Base-by-base conservation (phyloP, 108 stramenopile genomes). In the Conticribra guillardii region DNA sequence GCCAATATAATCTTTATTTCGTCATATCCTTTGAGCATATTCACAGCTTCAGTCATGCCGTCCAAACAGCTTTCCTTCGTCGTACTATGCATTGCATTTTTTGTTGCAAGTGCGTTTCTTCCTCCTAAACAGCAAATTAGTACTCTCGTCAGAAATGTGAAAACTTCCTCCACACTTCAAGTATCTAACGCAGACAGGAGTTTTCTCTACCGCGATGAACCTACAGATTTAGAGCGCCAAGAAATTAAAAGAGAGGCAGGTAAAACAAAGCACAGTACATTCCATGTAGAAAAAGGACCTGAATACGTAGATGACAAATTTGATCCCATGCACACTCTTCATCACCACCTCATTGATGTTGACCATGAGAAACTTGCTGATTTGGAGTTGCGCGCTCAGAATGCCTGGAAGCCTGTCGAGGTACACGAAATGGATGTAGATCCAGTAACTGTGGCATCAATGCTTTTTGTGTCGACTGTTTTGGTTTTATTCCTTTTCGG, bases 361-460 rank as follows among this genome's bases (percentile, higher is more conserved):
- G 73, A 74, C 45, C 73, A 74, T 28, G 50, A 60, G n/a, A 74
- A 74, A 31, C 47, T 74, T 18, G 17, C 64, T 46, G 73, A 74
- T 44, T 54, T 74, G 28, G 65, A 48, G 37, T 60, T 65, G 34
- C 64, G 55, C 30, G 73, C 73, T 1, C 73, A 74, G 30, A 65
- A 67, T 21, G 73, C 73, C 2, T 74, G 73, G 73, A 50, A 32
- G 50, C 73, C 73, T 14, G 73, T 74, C 7, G 57, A 74, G 45
- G 73, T 74, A 17, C 64, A 74, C 45, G 73, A 74, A 46, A 53
- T 74, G 26, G 73, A 74, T 4, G 58, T 74, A 11, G 73, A 74
- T 60, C 41, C 64, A 32, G 57, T 74, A 22, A 55, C 73, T 19
- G 49, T 34, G 4, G 32, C 48, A 7, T 29, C 73, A 11, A 46